A percentile compares a stretch with the other conserved stretches of the same genome.
Evolutionary conservation across 768 basidiomycete species (phyloP).

Genomic region (Leccinum truebloodii): DNA sequence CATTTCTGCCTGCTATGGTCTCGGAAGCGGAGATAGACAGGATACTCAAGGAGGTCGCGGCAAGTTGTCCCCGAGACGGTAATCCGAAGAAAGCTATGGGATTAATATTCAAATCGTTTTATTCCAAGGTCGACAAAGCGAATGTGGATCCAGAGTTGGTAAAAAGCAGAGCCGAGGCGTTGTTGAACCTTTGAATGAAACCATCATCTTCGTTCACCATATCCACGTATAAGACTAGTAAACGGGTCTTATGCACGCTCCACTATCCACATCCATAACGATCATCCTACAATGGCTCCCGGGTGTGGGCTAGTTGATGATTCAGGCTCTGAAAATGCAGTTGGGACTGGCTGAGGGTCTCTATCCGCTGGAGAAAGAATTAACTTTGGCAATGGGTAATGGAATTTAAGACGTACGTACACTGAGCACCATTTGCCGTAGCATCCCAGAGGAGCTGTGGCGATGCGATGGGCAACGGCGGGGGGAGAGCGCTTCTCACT

Average conservation of each 20-base stretch:
- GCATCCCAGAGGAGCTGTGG: slow-evolving; percentile 11
- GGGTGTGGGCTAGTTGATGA: background rate
- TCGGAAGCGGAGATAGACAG: slow-evolving; percentile 56
- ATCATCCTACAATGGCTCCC: slow-evolving; percentile 5
- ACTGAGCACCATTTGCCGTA: slow-evolving; percentile 10
- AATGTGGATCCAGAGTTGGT: slow-evolving; percentile 58
- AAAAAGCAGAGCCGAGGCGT: slow-evolving; percentile 47
- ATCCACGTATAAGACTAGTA: background rate
- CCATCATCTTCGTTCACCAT: background rate
- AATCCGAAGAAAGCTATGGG: slow-evolving; percentile 39
- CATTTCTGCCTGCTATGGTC: slow-evolving; percentile 61
- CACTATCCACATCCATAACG: background rate
- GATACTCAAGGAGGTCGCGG: slow-evolving; percentile 46
- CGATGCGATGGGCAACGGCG: slow-evolving; percentile 22
- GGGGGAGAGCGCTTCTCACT: slow-evolving; percentile 70
- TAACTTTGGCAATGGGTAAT: background rate
- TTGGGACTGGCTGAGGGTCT: background rate
- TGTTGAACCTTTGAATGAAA: slow-evolving; percentile 30
- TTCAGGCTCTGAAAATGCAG: slow-evolving; percentile 1
- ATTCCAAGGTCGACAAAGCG: slow-evolving; percentile 58
- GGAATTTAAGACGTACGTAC: slow-evolving; percentile 14
- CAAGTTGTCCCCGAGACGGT: slow-evolving; percentile 18
- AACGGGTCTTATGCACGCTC: slow-evolving; percentile 5
- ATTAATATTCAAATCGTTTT: slow-evolving; percentile 63
- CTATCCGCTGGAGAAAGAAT: background rate